Base-by-base conservation (phyloP, 1,284 basidiomycete genomes). In the Malassezia globosa region DNA sequence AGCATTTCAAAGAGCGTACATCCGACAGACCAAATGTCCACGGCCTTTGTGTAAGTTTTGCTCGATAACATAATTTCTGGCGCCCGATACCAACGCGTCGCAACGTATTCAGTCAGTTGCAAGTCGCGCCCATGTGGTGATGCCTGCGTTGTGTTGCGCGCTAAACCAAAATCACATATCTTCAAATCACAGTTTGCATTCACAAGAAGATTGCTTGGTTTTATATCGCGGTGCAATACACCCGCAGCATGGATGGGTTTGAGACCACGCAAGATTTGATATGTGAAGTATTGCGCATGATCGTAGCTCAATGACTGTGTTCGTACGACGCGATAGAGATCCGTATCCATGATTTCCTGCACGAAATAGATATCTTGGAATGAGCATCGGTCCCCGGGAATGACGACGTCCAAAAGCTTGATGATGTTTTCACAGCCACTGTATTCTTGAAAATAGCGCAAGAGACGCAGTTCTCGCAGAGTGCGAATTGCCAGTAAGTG, bases 1-100 rank as follows among this genome's bases (percentile, higher is more conserved):
- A 96, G 77, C 89, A 96, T 95, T 76, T 96, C 90, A 2, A 88
- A 92, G 25, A 95, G 79, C 69, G 96, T 94, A 72, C 90, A 95
- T 5, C 90, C 90, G 23, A 96, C 86, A 8, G 87, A 89, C 90
- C 90, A 94, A 14, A 66, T 49, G 27, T 66, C 64, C 25, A 66
- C 64, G 8, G 64, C 62, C 48, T 66, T 64, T n/a, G 64, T 61
- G 54, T 66, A 66, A 45, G 52, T 26, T 33, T 54, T 51, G 53
- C 58, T 59, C 16, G 56, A 61, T 21, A 63, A 54, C 61, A 63
- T 63, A 45, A 63, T 63, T 40, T 63, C 61, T 0, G 60, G 61
- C 21, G 61, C 61, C 13, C 61, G 59, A 39, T 63, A 63, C 61
- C 61, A 63, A n/a, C 61, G 50, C 35, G 61, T 63, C 7, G 61